phyloP scores from a whole-genome alignment of 2,329 filamentous ascomycete species.

The Phaeosphaeria sp. region DNA sequence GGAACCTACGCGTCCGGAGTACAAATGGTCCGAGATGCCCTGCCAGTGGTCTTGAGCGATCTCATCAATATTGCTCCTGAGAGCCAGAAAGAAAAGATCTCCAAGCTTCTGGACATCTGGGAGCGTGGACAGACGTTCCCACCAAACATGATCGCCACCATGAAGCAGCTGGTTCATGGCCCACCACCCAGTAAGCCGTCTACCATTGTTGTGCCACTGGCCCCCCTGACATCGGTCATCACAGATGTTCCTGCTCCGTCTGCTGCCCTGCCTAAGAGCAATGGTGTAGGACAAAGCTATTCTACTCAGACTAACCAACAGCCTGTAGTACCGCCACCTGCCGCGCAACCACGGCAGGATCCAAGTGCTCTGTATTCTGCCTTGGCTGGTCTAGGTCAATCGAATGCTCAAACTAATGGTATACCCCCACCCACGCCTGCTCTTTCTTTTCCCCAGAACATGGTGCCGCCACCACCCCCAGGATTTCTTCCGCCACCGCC shows the following conservation, averaged over 20 bases:
- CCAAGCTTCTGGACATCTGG: constrained; percentile 96
- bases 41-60: constrained; percentile 94
- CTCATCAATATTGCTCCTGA: constrained; percentile 86
- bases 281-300: constrained; percentile 22
- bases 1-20: constrained; percentile 95
- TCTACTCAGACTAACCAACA: constrained; percentile 37
- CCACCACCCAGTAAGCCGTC: constrained; percentile 68
- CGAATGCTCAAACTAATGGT: constrained; percentile 37
- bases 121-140: constrained; percentile 95
- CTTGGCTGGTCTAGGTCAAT: constrained; percentile 40
- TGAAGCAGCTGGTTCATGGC: constrained; percentile 79
- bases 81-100: constrained; percentile 97
- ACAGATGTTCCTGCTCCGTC: constrained; percentile 32
- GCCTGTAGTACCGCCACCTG: constrained; percentile 23
- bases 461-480: constrained; percentile 40
- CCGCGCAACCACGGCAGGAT: constrained; percentile 32
- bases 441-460: constrained; percentile 37
- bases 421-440: constrained; percentile 28
- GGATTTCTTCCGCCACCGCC: constrained; percentile 42
- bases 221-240: constrained; percentile 14
- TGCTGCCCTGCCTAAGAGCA: constrained; percentile 35
- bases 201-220: constrained; percentile 19
- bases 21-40: constrained; percentile 92
- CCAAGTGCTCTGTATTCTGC: constrained; percentile 42
- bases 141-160: constrained; percentile 74